A percentile compares a stretch with the other conserved stretches of the same genome.
phyloP scores from a whole-genome alignment of 768 basidiomycete genomes.

The Fistulinella prunicolor region DNA sequence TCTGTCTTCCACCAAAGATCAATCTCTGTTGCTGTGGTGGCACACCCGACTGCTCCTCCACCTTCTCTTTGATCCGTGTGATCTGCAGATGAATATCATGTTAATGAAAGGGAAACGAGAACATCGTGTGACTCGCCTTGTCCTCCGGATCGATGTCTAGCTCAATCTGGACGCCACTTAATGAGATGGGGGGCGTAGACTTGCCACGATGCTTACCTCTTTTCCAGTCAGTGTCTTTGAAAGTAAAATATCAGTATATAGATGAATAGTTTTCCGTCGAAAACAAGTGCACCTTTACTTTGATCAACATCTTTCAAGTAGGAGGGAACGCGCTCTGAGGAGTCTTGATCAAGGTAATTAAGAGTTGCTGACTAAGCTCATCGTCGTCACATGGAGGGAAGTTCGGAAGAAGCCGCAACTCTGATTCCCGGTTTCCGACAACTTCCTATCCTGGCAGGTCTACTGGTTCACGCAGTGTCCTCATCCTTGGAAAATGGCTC shows the following conservation, averaged over 20 bases:
- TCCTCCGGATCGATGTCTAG: slow-evolving; percentile 91
- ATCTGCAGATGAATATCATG: slow-evolving; percentile 50
- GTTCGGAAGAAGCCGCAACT: too few species aligned
- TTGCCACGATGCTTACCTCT: slow-evolving; percentile 56
- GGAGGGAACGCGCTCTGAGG: background rate
- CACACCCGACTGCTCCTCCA: slow-evolving; percentile 97
- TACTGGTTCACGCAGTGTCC: too few species aligned
- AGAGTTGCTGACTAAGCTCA: slow-evolving; percentile 9
- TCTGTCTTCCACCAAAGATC: slow-evolving; percentile 89
- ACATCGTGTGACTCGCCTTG: slow-evolving; percentile 49
- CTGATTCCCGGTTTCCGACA: too few species aligned
- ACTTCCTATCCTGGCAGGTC: too few species aligned
- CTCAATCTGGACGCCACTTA: slow-evolving; percentile 63
- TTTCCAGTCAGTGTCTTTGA: slow-evolving; percentile 74
- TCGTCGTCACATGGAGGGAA: background rate
- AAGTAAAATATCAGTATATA: background rate
- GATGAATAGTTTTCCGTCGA: background rate
- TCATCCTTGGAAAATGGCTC: too few species aligned
- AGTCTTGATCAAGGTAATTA: background rate
- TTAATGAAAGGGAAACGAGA: background rate
- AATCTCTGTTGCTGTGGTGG: slow-evolving; percentile 94
- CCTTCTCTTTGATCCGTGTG: slow-evolving; percentile 92
- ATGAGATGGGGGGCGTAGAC: slow-evolving; percentile 2
- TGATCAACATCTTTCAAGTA: slow-evolving; percentile 22
- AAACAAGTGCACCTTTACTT: slow-evolving; percentile 20